Percentiles rank a stretch among this genome's conserved stretches.
Conservation (phyloP, 164 flowering plant species). For the Kalanchoe fedtschenkoi region DNA sequence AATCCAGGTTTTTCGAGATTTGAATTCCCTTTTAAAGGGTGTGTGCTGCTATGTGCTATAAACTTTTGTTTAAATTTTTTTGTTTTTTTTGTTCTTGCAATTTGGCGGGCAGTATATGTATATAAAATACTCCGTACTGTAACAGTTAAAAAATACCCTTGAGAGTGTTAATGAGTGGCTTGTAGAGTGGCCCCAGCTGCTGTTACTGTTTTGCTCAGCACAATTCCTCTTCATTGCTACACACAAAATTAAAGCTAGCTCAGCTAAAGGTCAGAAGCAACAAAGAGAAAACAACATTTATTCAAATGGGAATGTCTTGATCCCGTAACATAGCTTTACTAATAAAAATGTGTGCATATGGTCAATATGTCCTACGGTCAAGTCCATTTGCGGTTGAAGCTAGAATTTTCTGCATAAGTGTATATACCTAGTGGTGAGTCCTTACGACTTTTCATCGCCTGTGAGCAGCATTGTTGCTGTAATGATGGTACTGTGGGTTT, state of each 20-base stretch:
- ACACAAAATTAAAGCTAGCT: neutral
- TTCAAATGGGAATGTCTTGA: no score
- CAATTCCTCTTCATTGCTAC: neutral
- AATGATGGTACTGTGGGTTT: no score
- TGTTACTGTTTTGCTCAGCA: neutral
- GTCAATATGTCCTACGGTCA: neutral
- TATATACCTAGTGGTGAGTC: neutral
- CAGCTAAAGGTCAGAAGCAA: neutral
- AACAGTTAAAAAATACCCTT: neutral
- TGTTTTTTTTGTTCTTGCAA: neutral
- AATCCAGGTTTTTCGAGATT: no score
- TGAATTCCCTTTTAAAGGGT: no score
- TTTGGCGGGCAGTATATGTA: neutral
- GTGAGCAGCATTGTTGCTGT: neutral
- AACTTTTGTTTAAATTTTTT: neutral
- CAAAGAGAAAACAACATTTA: no score
- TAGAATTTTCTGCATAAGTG: no score
- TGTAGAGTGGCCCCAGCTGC: neutral
- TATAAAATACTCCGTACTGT: no score
- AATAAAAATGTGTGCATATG: neutral
- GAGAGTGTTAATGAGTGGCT: slow-evolving; percentile 1
- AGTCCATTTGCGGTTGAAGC: no score
- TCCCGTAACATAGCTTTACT: no score
- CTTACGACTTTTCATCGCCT: no score
- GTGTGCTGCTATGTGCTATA: neutral